Conservation (phyloP, 2,329 filamentous ascomycete genomes). For the Xylaria multiplex region DNA sequence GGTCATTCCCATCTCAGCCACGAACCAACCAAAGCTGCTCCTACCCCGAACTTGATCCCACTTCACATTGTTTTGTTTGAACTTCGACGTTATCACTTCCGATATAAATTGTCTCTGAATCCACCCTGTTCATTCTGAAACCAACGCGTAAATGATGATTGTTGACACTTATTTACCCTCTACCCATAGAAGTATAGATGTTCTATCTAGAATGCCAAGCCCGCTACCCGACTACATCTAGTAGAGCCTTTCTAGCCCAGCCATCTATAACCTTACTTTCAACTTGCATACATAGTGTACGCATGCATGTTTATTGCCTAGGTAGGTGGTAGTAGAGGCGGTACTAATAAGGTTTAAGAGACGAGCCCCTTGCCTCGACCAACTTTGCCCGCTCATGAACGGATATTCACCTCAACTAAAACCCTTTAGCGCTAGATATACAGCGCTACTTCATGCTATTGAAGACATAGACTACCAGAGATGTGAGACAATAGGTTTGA, state of each 20-base stretch:
- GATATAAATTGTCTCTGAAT: conserved; percentile 6
- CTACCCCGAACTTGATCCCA: neutral
- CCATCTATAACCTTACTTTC: neutral
- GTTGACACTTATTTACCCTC: neutral
- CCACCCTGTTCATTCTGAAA: conserved; percentile 10
- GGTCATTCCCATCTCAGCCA: conserved; percentile 22
- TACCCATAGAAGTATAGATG: neutral
- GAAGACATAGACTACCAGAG: neutral
- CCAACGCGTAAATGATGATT: neutral
- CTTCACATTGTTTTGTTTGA: conserved; percentile 26
- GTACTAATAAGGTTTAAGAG: conserved; percentile 12
- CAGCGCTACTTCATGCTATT: conserved; percentile 15
- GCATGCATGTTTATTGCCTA: no score
- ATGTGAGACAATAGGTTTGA: neutral
- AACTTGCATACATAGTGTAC: no score
- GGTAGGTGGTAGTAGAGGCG: neutral
- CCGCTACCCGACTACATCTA: no score
- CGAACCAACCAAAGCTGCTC: conserved; percentile 8
- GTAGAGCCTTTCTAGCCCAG: no score
- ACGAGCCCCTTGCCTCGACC: conserved; percentile 1
- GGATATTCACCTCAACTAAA: neutral
- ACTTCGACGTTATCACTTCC: conserved; percentile 20
- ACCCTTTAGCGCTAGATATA: conserved; percentile 2
- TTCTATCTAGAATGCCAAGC: neutral
- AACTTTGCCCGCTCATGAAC: neutral